phyloP scores from a whole-genome alignment of 2,329 filamentous ascomycete species.

The Botrytis elliptica region DNA sequence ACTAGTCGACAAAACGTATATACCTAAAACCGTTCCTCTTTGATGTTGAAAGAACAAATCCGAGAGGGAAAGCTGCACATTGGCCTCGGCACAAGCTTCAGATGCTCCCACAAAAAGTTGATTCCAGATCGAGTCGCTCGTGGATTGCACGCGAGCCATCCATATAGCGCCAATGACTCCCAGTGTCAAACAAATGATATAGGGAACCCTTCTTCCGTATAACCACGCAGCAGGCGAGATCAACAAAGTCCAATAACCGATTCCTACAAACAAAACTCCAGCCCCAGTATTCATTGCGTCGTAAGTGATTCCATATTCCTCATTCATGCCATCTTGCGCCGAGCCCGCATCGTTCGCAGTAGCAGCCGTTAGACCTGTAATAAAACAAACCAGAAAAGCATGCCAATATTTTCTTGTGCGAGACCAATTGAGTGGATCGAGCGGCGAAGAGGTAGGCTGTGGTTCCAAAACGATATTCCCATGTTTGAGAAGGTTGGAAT shows the following conservation, averaged over 20 bases:
- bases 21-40: constrained; percentile 52
- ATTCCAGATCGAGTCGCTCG: constrained; percentile 51
- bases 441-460: constrained; percentile 51
- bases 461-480: constrained; percentile 53
- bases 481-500: constrained; percentile 31
- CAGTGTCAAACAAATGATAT: constrained; percentile 51
- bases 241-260: constrained; percentile 55
- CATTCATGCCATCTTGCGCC: constrained; percentile 50
- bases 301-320: constrained; percentile 52
- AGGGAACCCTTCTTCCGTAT: constrained; percentile 55
- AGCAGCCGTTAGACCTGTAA: constrained; percentile 55
- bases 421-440: constrained; percentile 54
- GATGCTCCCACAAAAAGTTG: constrained; percentile 58
- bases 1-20: constrained; percentile 56
- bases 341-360: constrained; percentile 56
- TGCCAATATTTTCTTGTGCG: constrained; percentile 50
- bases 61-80: constrained; percentile 55
- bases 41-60: constrained; percentile 60
- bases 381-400: constrained; percentile 51
- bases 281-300: constrained; percentile 55
- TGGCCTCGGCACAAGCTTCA: constrained; percentile 55
- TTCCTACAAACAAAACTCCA: constrained; percentile 54
- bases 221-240: constrained; percentile 53
- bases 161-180: constrained; percentile 53
- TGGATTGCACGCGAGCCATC: constrained; percentile 48